Percentiles rank a stretch among this genome's conserved stretches.
Conservation (phyloP, 2,329 filamentous ascomycete genomes). For the Anthostomella pinea region DNA sequence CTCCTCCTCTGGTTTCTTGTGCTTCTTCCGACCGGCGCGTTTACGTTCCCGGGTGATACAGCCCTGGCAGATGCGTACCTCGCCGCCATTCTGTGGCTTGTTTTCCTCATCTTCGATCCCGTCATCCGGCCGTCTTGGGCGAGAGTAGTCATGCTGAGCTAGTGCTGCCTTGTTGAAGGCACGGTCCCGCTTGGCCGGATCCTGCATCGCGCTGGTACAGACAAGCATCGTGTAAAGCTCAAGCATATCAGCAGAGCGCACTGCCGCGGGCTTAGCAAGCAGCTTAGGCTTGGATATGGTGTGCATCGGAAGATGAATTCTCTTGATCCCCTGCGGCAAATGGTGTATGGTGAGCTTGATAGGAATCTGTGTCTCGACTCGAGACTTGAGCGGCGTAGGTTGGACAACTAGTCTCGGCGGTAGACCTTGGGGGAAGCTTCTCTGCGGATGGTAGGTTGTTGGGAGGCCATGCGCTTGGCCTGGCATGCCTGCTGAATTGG, state of each 20-base stretch:
- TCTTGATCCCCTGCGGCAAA: slow-evolving; percentile 71
- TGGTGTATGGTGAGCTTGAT: slow-evolving; percentile 77
- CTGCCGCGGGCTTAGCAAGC: slow-evolving; percentile 67
- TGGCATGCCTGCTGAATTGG: slow-evolving; percentile 16
- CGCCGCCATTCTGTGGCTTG: slow-evolving; percentile 82
- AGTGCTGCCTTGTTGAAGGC: slow-evolving; percentile 62
- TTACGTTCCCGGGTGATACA: slow-evolving; percentile 92
- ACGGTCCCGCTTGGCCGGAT: slow-evolving; percentile 60
- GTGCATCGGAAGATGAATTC: slow-evolving; percentile 81
- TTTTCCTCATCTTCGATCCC: slow-evolving; percentile 61
- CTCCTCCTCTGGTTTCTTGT: slow-evolving; percentile 90
- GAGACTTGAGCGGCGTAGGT: slow-evolving; percentile 74
- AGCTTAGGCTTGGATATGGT: slow-evolving; percentile 95
- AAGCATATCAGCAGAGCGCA: slow-evolving; percentile 68
- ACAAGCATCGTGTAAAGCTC: slow-evolving; percentile 81
- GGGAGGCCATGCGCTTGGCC: slow-evolving; percentile 14
- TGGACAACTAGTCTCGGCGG: slow-evolving; percentile 55
- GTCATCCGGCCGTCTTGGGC: slow-evolving; percentile 29
- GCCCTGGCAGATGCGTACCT: slow-evolving; percentile 86
- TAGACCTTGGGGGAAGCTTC: slow-evolving; percentile 8
- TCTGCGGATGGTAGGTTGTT: slow-evolving; percentile 13
- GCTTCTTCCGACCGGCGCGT: slow-evolving; percentile 86
- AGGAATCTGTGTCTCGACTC: slow-evolving; percentile 94
- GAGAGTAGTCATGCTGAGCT: slow-evolving; percentile 32
- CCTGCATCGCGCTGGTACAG: slow-evolving; percentile 88